Evolutionary conservation across 1,284 basidiomycete genomes (phyloP), one percentile per base, ranked within the genome.

Genomic region (Puccinia sorghi): DNA sequence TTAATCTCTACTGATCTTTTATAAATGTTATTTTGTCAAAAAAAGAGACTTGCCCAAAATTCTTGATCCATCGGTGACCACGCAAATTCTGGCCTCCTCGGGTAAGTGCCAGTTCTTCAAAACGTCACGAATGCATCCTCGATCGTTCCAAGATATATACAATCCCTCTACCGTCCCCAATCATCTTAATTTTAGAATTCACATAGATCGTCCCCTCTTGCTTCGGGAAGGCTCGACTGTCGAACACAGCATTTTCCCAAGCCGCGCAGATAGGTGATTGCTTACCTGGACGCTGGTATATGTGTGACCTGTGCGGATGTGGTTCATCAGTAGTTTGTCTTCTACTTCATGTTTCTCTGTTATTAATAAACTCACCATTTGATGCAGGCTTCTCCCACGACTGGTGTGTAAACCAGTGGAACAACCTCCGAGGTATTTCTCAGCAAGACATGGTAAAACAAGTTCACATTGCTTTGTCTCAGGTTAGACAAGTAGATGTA

Each of bases 11-110:
- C 43, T 32, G 22, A 56, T 46, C 8, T 48, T 48, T 25, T 5
- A 50, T 8, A 27, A 46, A 66, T 46, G n/a, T 27, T 3, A 15
- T 25, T 25, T 27, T 37, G 27, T 64, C 20, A 5, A 41, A 25
- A 39, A n/a, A n/a, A 46, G 25, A 25, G 22, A 41, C 75, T 41
- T 61, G 80, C 95, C 94, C 37, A 97, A 88, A 82, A 97, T 96
- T 77, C 94, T 90, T 20, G 92, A 94, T 86, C 94, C 94, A 85
- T 97, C 94, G 5, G 86, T 86, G 20, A 94, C 92, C 61, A 94
- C 92, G 79, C 90, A 89, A 81, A 94, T 93, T 63, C 92, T 88
- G 25, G 92, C 91, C 59, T 92, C 89, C 72, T 89, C 86, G 76
- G 89, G 85, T 79, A 88, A 89, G 11, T 91, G 90, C 92, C 93